Evolutionary conservation across 495 filamentous ascomycete genomes (phyloP).

Genomic region (Friedmanniomyces endolithicus): DNA sequence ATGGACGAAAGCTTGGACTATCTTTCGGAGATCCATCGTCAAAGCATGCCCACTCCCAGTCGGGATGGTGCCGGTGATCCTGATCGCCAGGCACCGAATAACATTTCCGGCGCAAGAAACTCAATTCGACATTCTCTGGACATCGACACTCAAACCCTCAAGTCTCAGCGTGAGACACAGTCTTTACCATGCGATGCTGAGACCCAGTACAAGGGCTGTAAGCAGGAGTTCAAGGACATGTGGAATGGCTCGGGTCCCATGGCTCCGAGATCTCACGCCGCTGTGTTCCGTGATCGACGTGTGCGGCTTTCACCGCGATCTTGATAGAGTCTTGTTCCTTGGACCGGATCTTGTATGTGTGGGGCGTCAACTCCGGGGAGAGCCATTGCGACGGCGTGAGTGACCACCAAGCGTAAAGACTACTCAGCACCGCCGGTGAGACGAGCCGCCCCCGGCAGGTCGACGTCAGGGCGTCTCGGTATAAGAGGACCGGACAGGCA

Average conservation of each 20-base stretch:
- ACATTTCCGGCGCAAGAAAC: not conserved
- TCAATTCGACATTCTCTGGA: not conserved
- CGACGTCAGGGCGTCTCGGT: too few relatives aligned
- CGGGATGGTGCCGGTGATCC: not conserved
- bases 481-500: not conserved
- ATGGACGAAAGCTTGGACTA: not conserved
- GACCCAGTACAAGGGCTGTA: not conserved
- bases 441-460: too few relatives aligned
- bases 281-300: too few relatives aligned
- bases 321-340: too few relatives aligned
- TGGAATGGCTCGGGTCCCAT: not conserved
- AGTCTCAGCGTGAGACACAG: not conserved
- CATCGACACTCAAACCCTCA: not conserved
- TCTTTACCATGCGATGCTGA: not conserved
- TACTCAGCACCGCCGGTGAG: not conserved
- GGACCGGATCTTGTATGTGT: not conserved
- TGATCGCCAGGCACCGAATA: not conserved
- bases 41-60: not conserved
- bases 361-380: not conserved
- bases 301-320: too few relatives aligned
- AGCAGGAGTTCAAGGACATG: not conserved
- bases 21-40: not conserved
- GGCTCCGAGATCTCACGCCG: too few relatives aligned
- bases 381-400: not conserved
- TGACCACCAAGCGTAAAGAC: not conserved